Percentiles rank a stretch among this genome's conserved stretches.
phyloP scores from a whole-genome alignment of 2,329 filamentous ascomycete species.

The Arthrobotrys pseudoclavata region DNA sequence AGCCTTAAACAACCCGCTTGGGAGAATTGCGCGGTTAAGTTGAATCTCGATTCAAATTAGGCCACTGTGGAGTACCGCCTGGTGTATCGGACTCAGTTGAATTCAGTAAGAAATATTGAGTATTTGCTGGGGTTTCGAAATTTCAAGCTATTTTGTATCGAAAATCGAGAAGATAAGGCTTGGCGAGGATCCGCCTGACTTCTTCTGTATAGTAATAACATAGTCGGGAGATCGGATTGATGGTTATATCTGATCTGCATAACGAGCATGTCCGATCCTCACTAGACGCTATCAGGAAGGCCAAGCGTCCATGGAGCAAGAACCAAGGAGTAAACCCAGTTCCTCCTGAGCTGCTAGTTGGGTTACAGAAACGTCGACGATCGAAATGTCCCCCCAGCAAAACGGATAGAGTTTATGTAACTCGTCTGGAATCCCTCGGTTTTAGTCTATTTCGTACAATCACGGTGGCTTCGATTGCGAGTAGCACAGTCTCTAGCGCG shows the following conservation, averaged over 20 bases:
- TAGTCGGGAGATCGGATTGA: conserved; percentile 48
- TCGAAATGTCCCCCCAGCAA: conserved; percentile 14
- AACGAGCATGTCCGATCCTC: conserved; percentile 51
- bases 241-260: conserved; percentile 37
- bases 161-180: conserved; percentile 12
- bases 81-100: background rate
- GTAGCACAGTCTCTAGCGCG: conserved; percentile 36
- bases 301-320: conserved; percentile 1
- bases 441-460: conserved; percentile 17
- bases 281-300: conserved; percentile 37
- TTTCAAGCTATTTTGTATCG: conserved; percentile 17
- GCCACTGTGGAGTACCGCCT: conserved; percentile 7
- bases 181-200: conserved; percentile 21
- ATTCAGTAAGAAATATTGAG: conserved; percentile 1
- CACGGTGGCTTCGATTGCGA: conserved; percentile 33
- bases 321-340: conserved; percentile 26
- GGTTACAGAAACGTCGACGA: conserved; percentile 14
- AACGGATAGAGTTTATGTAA: conserved; percentile 45
- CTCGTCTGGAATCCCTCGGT: conserved; percentile 41
- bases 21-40: conserved; percentile 44
- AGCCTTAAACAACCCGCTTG: conserved; percentile 28
- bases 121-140: conserved; percentile 5
- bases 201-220: conserved; percentile 1
- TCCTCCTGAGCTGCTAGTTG: background rate
- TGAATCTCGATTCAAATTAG: conserved; percentile 48